Conservation (phyloP, 2,329 filamentous ascomycete genomes). For the Exophiala viscosa region DNA sequence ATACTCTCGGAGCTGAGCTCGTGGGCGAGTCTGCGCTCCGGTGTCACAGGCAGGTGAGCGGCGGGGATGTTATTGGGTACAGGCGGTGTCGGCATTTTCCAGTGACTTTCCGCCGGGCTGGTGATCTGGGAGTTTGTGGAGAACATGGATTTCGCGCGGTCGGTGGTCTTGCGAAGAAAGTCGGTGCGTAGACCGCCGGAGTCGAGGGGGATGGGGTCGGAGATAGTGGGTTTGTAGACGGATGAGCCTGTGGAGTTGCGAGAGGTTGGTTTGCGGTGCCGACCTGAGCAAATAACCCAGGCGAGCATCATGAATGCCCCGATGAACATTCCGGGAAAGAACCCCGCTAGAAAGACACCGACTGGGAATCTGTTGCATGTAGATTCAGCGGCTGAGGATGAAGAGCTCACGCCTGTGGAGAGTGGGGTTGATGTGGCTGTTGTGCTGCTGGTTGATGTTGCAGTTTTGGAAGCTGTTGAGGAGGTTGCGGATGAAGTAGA, state of each 20-base stretch:
- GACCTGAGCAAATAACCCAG: constrained; percentile 41
- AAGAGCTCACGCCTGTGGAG: constrained; percentile 23
- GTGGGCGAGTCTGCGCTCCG: constrained; percentile 25
- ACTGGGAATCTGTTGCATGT: constrained; percentile 40
- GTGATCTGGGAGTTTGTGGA: constrained; percentile 18
- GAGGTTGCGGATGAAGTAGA: constrained; percentile 22
- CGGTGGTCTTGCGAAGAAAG: constrained; percentile 41
- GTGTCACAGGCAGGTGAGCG: constrained; percentile 30
- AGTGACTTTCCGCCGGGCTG: constrained; percentile 12
- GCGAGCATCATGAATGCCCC: constrained; percentile 52
- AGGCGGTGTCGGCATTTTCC: constrained; percentile 29
- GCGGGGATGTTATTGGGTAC: constrained; percentile 19
- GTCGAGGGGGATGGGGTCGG: constrained; percentile 22
- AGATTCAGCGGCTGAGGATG: constrained; percentile 23
- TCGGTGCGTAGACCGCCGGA: constrained; percentile 35
- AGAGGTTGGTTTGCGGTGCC: constrained; percentile 21
- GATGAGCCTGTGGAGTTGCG: constrained; percentile 18
- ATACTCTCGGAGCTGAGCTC: constrained; percentile 44
- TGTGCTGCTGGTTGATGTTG: constrained; percentile 21
- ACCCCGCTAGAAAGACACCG: constrained; percentile 42
- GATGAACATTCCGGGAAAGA: constrained; percentile 45
- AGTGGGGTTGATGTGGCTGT: constrained; percentile 14
- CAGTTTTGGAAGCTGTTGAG: constrained; percentile 31
- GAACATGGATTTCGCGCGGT: constrained; percentile 27
- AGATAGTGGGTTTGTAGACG: constrained; percentile 26